Evolutionary conservation across 2,329 filamentous ascomycete genomes (phyloP).

Genomic region (Ascosphaera pollenicola): DNA sequence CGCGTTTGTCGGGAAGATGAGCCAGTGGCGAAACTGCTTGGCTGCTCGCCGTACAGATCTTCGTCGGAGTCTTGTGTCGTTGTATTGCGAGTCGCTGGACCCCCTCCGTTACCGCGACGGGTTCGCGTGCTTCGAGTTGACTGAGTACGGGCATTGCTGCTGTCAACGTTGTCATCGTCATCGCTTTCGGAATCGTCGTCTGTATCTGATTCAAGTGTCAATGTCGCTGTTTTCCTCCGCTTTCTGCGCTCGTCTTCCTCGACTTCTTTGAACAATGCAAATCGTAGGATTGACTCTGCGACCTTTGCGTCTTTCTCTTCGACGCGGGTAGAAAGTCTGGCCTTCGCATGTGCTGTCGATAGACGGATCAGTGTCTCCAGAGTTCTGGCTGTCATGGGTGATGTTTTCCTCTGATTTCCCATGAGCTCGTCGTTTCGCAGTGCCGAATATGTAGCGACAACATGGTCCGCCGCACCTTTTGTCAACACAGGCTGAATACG

Average conservation of each 20-base stretch:
- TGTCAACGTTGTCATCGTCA: slow-evolving; percentile 9
- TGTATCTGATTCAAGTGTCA: slow-evolving; percentile 39
- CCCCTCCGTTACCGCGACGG: neutral
- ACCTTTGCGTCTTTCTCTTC: slow-evolving; percentile 75
- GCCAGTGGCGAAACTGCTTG: slow-evolving; percentile 5
- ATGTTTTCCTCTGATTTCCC: slow-evolving; percentile 79
- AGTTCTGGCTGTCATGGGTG: slow-evolving; percentile 89
- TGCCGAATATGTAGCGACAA: slow-evolving; percentile 75
- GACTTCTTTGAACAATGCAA: slow-evolving; percentile 94
- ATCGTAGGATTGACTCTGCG: slow-evolving; percentile 75
- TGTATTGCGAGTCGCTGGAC: neutral
- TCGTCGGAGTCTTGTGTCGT: slow-evolving; percentile 9
- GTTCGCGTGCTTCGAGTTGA: slow-evolving; percentile 1
- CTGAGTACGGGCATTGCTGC: neutral
- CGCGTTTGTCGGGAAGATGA: slow-evolving; percentile 1
- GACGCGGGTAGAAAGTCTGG: slow-evolving; percentile 66
- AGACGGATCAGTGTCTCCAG: slow-evolving; percentile 96
- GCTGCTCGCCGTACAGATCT: slow-evolving; percentile 10
- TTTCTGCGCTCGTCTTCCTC: slow-evolving; percentile 57
- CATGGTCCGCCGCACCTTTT: slow-evolving; percentile 76
- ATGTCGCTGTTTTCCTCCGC: slow-evolving; percentile 54
- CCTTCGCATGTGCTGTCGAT: slow-evolving; percentile 86
- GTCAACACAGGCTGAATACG: slow-evolving; percentile 77
- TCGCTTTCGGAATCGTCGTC: slow-evolving; percentile 14
- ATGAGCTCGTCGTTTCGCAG: slow-evolving; percentile 91